A percentile compares a stretch with the other conserved stretches of the same genome.
These are phyloP conservation scores for Carex littledalei DNA, from an alignment of 176 grass and related monocot genomes.

Conservation along the genomic window DNA sequence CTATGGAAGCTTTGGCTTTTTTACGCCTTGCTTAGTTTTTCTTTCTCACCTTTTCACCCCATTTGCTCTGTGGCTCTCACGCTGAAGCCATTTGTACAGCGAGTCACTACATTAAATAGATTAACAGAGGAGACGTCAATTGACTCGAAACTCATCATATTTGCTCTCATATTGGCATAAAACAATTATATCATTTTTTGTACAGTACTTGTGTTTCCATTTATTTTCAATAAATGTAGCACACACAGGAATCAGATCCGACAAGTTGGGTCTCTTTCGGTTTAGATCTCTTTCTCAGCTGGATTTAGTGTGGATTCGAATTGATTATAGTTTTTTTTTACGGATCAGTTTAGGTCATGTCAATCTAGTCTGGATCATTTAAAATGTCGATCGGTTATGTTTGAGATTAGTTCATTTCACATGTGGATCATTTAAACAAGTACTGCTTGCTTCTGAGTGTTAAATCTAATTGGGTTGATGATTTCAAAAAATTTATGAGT, in stretches of 20 bases:
- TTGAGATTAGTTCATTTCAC: too few relatives aligned
- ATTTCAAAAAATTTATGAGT: too few relatives aligned
- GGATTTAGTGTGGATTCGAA: neutral
- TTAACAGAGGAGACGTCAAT: neutral
- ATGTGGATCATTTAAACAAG: too few relatives aligned
- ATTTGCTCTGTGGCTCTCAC: neutral
- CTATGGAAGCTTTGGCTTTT: constrained; percentile 3
- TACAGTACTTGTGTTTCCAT: too few relatives aligned
- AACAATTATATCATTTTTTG: too few relatives aligned
- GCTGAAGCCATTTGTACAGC: neutral
- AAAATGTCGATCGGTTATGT: too few relatives aligned
- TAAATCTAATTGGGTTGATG: too few relatives aligned
- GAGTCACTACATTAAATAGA: neutral
- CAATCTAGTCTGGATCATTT: neutral
- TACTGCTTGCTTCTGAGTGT: too few relatives aligned
- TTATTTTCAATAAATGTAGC: neutral
- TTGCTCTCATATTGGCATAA: too few relatives aligned
- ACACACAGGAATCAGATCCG: neutral
- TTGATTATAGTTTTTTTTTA: neutral
- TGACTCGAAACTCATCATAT: too few relatives aligned
- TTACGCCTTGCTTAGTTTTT: neutral
- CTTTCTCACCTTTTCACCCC: neutral
- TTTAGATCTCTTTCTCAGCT: neutral
- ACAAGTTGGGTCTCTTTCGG: neutral
- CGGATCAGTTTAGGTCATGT: neutral